Base-by-base conservation (phyloP, 2,329 filamentous ascomycete genomes). In the Aspergillus novoparasiticus region DNA sequence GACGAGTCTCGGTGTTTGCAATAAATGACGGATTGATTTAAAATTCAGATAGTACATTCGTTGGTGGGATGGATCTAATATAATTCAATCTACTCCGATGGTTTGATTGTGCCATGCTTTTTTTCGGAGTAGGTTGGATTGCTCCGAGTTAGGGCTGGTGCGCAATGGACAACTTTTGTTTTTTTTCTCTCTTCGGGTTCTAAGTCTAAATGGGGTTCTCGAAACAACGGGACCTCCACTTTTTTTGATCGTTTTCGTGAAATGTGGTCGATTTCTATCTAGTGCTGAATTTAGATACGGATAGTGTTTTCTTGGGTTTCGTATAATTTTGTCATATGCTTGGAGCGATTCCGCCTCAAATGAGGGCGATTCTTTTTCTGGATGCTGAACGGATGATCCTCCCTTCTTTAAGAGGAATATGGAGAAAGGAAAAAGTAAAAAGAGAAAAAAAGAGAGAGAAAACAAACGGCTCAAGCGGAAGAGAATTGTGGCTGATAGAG, bases 401-500 rank as follows among this genome's bases (percentile, higher is more conserved):
- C 23, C 26, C 26, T 50, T 50, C 6, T 50, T n/a, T 4, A 28
- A 26, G 6, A 10, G 46, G 26, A 50, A 50, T 30, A 50, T 16
- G 12, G 19, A 19, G 26, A 4, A 8, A 11, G 6, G 16, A 30
- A 28, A 4, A 19, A n/a, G 16, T 28, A 28, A 50, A 28, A 19
- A 48, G 19, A 50, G n/a, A 30, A 8, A 50, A n/a, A n/a, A 30
- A 32, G 8, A 34, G 4, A 34, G 16, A 32, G 16, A 10, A 26
- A 54, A 11, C 14, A 55, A 41, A 55, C 16, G 48, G 48, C 48
- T 51, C 28, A 51, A 30, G 19, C 48, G 48, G 48, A 55, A 55
- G 16, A 36, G 19, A 23, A 32, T 54, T 32, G 30, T 10, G 51
- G 30, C 19, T 59, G 60, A 62, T 62, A 62, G 41, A 62, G 60